Evolutionary conservation across 1,284 basidiomycete species (phyloP).

Genomic region (Pterulicium gracile): DNA sequence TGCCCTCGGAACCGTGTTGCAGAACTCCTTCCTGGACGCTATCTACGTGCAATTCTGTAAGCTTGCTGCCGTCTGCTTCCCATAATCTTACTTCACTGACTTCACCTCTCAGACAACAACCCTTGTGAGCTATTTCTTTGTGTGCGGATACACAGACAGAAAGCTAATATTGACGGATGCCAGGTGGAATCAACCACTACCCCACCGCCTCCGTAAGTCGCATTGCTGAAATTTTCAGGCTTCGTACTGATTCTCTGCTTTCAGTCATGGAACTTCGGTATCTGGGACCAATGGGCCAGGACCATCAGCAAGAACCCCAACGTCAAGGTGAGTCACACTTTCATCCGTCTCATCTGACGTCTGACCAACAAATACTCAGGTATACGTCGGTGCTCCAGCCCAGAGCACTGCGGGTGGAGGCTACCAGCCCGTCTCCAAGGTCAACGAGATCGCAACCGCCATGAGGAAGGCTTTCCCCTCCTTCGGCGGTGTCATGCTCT

Average conservation of each 20-base stretch:
- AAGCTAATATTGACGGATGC: not conserved
- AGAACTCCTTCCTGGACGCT: slow-evolving; percentile 47
- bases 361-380: slow-evolving; percentile 9
- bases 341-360: not conserved
- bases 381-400: not conserved
- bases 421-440: slow-evolving; percentile 35
- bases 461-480: slow-evolving; percentile 42
- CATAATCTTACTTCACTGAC: slow-evolving; percentile 18
- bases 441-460: slow-evolving; percentile 31
- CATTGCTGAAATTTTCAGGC: not conserved
- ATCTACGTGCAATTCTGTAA: slow-evolving; percentile 52
- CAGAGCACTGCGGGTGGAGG: slow-evolving; percentile 26
- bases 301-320: slow-evolving; percentile 42
- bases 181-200: not conserved
- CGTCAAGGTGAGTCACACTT: slow-evolving; percentile 31
- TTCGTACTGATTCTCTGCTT: not conserved
- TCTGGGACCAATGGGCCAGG: slow-evolving; percentile 56
- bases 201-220: slow-evolving; percentile 3
- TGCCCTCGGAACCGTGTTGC: slow-evolving; percentile 40
- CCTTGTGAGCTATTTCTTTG: not conserved
- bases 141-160: not conserved
- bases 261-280: slow-evolving; percentile 39
- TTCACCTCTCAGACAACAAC: slow-evolving; percentile 32
- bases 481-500: slow-evolving; percentile 61
- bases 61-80: slow-evolving; percentile 13